Evolutionary conservation across 2,329 filamentous ascomycete species (phyloP), one percentile per base, ranked within the genome.

Genomic region (Tolypocladium paradoxum): DNA sequence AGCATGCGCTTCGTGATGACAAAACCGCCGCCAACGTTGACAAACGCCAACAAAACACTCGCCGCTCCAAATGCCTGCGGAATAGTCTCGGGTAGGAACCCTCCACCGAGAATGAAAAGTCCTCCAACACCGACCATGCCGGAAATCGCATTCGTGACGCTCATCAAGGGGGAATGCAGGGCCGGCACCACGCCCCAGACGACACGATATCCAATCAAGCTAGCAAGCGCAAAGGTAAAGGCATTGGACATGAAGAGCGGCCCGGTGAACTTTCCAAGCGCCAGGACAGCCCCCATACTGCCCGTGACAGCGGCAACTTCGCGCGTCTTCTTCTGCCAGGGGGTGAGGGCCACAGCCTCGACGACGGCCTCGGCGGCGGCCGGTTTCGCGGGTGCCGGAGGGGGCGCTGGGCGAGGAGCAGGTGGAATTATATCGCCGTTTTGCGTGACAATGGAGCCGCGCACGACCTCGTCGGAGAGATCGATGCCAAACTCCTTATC

Each of bases 1-100:
- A 96, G 75, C 90, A 96, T 96, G 57, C 90, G 80, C 71, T 95
- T 95, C 3, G 90, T 95, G 55, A 96, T 89, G 45, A 95, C 87
- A 56, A 96, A 96, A 0, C 90, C 90, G 54, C 90, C 90, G 0
- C 87, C 85, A 3, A 96, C 84, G 59, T 95, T 95, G 57, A 95
- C 87, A 64, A 93, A 95, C 0, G 90, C 90, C 22, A 96, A 73
- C 6, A 93, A 73, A 1, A 95, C 90, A 1, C 89, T 95, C 1
- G 83, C 70, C 2, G 90, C 87, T 52, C 90, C 90, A 36, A 96
- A 81, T 2, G 73, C 69, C 65, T 95, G 89, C 0, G 90, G 90
- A 6, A 95, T 75, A 0, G 88, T 95, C 61, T 84, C 82, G 0
- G 88, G 88, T 0, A 89, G 58, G 63, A 84, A 86, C 27, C 89